phyloP scores from a whole-genome alignment of 495 filamentous ascomycete genomes.

The Evernia prunastri region DNA sequence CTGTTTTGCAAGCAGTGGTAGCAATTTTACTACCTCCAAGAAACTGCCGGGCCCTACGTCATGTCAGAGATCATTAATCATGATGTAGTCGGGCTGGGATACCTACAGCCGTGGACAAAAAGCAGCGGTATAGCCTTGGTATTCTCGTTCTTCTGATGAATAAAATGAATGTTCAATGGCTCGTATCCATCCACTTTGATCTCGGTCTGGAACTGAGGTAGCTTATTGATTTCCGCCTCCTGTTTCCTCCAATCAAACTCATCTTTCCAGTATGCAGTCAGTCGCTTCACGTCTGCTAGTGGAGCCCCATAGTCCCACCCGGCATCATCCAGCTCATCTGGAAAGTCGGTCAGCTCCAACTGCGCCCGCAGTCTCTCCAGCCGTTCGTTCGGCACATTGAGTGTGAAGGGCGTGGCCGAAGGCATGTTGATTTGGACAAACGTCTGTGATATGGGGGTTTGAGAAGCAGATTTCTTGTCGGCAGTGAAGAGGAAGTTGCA shows the following conservation, averaged over 20 bases:
- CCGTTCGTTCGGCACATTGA: slow-evolving; percentile 35
- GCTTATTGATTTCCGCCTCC: slow-evolving; percentile 39
- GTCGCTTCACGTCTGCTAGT: slow-evolving; percentile 34
- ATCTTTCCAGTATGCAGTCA: slow-evolving; percentile 38
- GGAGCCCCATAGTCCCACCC: slow-evolving; percentile 39
- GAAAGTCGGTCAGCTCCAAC: slow-evolving; percentile 35
- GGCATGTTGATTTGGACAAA: slow-evolving; percentile 12
- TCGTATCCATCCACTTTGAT: slow-evolving; percentile 42
- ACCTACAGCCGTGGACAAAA: slow-evolving; percentile 42
- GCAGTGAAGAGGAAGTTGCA: neutral
- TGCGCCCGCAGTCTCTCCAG: slow-evolving; percentile 36
- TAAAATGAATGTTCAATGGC: slow-evolving; percentile 40
- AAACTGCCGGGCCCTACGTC: slow-evolving; percentile 35
- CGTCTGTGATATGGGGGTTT: neutral
- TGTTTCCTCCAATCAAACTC: slow-evolving; percentile 40
- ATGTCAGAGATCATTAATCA: neutral
- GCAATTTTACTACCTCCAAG: slow-evolving; percentile 36
- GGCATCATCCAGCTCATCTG: slow-evolving; percentile 38
- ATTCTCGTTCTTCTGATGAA: slow-evolving; percentile 36
- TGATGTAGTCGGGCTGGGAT: too few species aligned
- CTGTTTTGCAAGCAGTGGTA: slow-evolving; percentile 27
- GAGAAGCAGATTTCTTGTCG: neutral
- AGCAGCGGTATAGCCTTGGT: slow-evolving; percentile 39
- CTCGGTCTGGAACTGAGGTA: slow-evolving; percentile 38
- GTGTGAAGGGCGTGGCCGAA: slow-evolving; percentile 30